A percentile compares a stretch with the other conserved stretches of the same genome.
phyloP scores from a whole-genome alignment of 2,329 filamentous ascomycete genomes.

The Cryoendolithus antarcticus region DNA sequence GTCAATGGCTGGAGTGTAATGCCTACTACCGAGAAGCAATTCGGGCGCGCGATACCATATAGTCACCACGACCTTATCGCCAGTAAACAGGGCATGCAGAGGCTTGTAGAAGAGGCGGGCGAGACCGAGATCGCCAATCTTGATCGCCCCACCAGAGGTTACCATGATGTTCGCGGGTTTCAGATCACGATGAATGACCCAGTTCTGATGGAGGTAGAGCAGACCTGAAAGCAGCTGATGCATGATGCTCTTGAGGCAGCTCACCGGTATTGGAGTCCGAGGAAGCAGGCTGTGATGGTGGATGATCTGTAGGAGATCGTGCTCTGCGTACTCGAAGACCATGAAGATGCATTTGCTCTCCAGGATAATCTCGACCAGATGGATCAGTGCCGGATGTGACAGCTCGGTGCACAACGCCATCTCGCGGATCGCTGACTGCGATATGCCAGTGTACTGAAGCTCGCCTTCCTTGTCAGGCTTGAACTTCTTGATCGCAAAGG shows the following conservation, averaged over 20 bases:
- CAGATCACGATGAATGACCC: slow-evolving; percentile 91
- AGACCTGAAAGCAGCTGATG: slow-evolving; percentile 92
- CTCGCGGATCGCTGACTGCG: slow-evolving; percentile 90
- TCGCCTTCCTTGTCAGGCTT: slow-evolving; percentile 98
- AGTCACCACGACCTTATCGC: slow-evolving; percentile 96
- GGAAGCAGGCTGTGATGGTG: slow-evolving; percentile 91
- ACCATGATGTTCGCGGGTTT: slow-evolving; percentile 99
- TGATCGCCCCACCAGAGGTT: slow-evolving; percentile 76
- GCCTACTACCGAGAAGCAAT: slow-evolving; percentile 77
- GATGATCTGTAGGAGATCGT: slow-evolving; percentile 94
- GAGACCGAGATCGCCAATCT: slow-evolving; percentile 87
- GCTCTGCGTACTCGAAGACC: slow-evolving; percentile 98
- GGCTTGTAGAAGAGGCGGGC: slow-evolving; percentile 91
- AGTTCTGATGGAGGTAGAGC: slow-evolving; percentile 88
- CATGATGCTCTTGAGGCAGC: slow-evolving; percentile 85
- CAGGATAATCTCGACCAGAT: slow-evolving; percentile 85
- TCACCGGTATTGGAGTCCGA: slow-evolving; percentile 74
- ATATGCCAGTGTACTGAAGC: slow-evolving; percentile 92
- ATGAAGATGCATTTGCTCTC: slow-evolving; percentile 99
- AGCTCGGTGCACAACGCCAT: slow-evolving; percentile 96
- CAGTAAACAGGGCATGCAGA: slow-evolving; percentile 76
- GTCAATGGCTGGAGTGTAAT: slow-evolving; percentile 94
- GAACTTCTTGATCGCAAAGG: slow-evolving; percentile 99
- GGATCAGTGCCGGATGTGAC: slow-evolving; percentile 76
- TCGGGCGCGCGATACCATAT: slow-evolving; percentile 98